Evolutionary conservation across 306 rosid species (phyloP), one percentile per base, ranked within the genome.

Genomic region (Alnus glutinosa): DNA sequence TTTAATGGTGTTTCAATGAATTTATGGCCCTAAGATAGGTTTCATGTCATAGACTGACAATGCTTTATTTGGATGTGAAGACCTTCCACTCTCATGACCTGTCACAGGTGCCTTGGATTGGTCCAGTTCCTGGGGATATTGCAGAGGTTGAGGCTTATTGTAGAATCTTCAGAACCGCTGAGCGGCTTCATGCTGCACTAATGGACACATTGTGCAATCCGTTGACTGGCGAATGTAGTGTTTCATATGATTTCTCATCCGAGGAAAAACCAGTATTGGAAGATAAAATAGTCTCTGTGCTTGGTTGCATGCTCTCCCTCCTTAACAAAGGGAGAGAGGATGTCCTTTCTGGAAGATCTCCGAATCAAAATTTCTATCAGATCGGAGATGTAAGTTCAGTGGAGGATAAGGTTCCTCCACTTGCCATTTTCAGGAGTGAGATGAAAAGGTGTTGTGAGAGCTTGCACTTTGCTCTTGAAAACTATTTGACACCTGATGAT

Each of bases 401-500:
- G 73, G 98, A 91, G 80, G 96, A 93, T 67, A 57, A 44, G 47
- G 88, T 91, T 48, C 99, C 98, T 11, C 98, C 99, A 7, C 93
- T 95, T 15, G 93, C 93, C 55, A 32, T 73, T 75, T 95, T 90
- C 78, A 90, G 99, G 85, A 78, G 89, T 14, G 98, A 95, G 89
- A 90, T 93, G 97, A 95, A 93, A 84, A 86, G 93, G 93, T 95
- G 97, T 63, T 93, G 97, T 16, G 99, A 93, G 92, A 95, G 94
- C 83, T 91, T 95, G 86, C 97, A 95, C 69, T 83, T 93, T 51
- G 98, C 98, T 72, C 93, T 95, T 55, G 97, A 93, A 80, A 90
- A 87, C 73, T 90, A 88, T 87, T 78, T 91, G 79, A 63, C 70
- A 71, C 88, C 91, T 7, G 88, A 78, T 76, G 94, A 89, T 82